Evolutionary conservation across 108 stramenopile species (phyloP).

Genomic region (Stephanodiscus minutulus): DNA sequence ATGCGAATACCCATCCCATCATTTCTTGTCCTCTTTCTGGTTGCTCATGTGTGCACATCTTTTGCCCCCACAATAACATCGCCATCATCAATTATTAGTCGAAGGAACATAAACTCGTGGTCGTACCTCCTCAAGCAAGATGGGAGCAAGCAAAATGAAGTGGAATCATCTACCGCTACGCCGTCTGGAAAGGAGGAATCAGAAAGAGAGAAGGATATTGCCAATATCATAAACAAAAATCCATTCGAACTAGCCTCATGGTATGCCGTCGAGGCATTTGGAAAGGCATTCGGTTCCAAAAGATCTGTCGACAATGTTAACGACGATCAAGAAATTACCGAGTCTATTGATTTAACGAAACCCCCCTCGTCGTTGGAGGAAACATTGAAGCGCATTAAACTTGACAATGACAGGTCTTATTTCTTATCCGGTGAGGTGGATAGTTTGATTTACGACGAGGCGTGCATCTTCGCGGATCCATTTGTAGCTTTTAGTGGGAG

Average conservation of each 20-base stretch:
- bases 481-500: conserved; percentile 87
- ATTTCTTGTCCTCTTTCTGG: not conserved
- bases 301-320: not conserved
- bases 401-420: conserved; percentile 85
- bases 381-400: conserved; percentile 75
- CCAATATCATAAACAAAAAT: conserved; percentile 55
- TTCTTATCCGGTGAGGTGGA: conserved; percentile 89
- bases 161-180: not conserved
- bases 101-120: not conserved
- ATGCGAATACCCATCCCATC: not conserved
- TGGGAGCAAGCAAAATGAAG: not conserved
- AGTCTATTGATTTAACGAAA: conserved; percentile 44
- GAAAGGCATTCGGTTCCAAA: conserved; percentile 61
- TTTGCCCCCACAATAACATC: not conserved
- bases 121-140: not conserved
- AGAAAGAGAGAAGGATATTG: not conserved
- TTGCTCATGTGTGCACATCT: not conserved
- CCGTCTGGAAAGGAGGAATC: not conserved
- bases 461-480: conserved; percentile 89
- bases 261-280: conserved; percentile 86
- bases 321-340: conserved; percentile 5
- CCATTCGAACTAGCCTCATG: conserved; percentile 74
- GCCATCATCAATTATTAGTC: conserved; percentile 1
- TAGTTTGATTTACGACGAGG: conserved; percentile 71
- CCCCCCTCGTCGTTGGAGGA: conserved; percentile 66